Conservation (phyloP, 164 flowering plant genomes). For the Buxus sempervirens region DNA sequence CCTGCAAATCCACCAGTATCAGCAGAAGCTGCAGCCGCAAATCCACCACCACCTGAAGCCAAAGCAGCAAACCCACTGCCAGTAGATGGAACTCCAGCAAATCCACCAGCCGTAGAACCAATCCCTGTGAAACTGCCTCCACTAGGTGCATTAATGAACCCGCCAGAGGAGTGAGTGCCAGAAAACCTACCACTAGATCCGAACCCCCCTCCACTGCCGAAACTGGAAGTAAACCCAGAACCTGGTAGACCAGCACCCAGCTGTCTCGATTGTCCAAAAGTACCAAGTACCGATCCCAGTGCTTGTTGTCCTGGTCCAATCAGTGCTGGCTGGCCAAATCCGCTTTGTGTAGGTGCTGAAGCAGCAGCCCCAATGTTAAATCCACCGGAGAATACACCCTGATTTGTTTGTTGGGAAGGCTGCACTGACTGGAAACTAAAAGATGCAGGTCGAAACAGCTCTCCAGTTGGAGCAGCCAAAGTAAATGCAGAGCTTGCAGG, state of each 20-base stretch:
- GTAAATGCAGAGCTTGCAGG: slow-evolving; percentile 39
- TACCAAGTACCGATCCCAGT: slow-evolving; percentile 84
- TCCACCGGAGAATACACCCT: slow-evolving; percentile 42
- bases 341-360: slow-evolving; percentile 41
- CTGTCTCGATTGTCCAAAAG: slow-evolving; percentile 96
- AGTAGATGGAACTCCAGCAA: slow-evolving; percentile 3
- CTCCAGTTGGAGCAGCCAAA: slow-evolving; percentile 50
- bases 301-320: slow-evolving; percentile 77
- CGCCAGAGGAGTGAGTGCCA: slow-evolving; percentile 27
- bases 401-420: slow-evolving; percentile 38
- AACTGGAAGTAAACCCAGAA: slow-evolving; percentile 37
- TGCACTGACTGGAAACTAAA: slow-evolving; percentile 56
- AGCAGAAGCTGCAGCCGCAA: slow-evolving; percentile 11
- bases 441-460: slow-evolving; percentile 84
- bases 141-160: slow-evolving; percentile 38
- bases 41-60: slow-evolving; percentile 24
- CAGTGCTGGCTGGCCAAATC: slow-evolving; percentile 80
- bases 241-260: slow-evolving; percentile 63
- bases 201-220: slow-evolving; percentile 38
- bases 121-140: slow-evolving; percentile 23
- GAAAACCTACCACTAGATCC: slow-evolving; percentile 35
- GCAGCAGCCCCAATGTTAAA: slow-evolving; percentile 35
- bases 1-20: slow-evolving; percentile 20
- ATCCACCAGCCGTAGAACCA: slow-evolving; percentile 29
- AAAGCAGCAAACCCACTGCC: slow-evolving; percentile 27